Conservation (phyloP, 2,329 filamentous ascomycete species). For the Immersiporthe knoxdaviesiana region DNA sequence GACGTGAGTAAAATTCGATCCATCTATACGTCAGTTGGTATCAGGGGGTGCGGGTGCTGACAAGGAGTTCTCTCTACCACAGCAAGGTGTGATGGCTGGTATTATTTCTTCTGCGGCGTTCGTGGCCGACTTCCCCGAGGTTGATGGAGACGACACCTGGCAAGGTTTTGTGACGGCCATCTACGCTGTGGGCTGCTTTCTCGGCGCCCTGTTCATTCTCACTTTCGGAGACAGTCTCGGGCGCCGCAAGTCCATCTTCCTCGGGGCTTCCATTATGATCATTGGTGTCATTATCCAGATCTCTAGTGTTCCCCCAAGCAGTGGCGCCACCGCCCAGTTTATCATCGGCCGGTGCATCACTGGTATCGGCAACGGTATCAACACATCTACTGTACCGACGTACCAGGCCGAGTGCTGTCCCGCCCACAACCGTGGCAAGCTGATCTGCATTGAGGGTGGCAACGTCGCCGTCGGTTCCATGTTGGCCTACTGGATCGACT, state of each 20-base stretch:
- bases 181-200: constrained; percentile 48
- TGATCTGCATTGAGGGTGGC: constrained; percentile 60
- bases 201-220: constrained; percentile 46
- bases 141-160: constrained; percentile 38
- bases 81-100: constrained; percentile 30
- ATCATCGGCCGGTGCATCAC: constrained; percentile 54
- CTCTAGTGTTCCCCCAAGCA: constrained; percentile 48
- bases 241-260: constrained; percentile 56
- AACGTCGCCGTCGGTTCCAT: constrained; percentile 48
- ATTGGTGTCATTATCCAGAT: constrained; percentile 60
- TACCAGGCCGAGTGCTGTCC: constrained; percentile 46
- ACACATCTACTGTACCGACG: constrained; percentile 50
- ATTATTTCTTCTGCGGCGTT: constrained; percentile 25
- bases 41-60: neutral
- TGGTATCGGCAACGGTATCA: constrained; percentile 55
- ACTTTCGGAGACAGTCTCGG: constrained; percentile 57
- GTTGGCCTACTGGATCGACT: constrained; percentile 49
- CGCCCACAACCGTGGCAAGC: constrained; percentile 60
- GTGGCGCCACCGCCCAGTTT: constrained; percentile 51
- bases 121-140: constrained; percentile 37
- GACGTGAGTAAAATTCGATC: constrained; percentile 15
- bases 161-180: constrained; percentile 46
- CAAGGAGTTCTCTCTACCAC: neutral
- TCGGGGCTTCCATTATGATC: constrained; percentile 57
- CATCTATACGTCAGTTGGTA: too few relatives aligned